Evolutionary conservation across 2,329 filamentous ascomycete genomes (phyloP).

Genomic region (Phialocephala sp.): DNA sequence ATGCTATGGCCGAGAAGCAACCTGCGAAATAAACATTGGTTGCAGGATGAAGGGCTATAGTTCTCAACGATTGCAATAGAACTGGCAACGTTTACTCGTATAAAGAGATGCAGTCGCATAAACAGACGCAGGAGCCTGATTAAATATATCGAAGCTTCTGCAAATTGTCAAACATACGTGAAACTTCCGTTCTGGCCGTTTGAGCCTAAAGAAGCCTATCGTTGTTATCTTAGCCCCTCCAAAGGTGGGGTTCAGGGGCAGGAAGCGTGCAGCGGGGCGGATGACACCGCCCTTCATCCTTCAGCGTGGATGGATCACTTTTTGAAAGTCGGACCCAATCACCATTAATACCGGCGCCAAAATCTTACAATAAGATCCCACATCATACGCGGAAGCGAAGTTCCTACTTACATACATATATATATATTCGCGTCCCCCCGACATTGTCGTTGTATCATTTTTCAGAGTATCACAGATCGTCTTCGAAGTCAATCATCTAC

Average conservation of each 20-base stretch:
- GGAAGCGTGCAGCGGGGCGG: slow-evolving; percentile 3
- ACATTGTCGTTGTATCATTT: not conserved
- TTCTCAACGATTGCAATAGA: not conserved
- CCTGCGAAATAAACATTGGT: slow-evolving; percentile 23
- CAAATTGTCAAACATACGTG: not conserved
- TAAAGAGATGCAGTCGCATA: not conserved
- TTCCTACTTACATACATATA: not conserved
- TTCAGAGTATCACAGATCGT: not conserved
- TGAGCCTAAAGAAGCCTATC: not conserved
- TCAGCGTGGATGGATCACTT: not conserved
- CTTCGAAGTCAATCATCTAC: slow-evolving; percentile 11
- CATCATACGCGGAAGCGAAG: not conserved
- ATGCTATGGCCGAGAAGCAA: slow-evolving; percentile 62
- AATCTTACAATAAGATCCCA: not conserved
- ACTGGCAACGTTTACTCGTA: not conserved
- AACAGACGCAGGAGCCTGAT: too few relatives aligned
- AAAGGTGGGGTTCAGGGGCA: slow-evolving; percentile 8
- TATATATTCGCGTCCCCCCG: not conserved
- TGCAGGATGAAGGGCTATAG: slow-evolving; percentile 5
- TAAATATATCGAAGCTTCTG: not conserved
- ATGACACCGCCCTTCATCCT: not conserved
- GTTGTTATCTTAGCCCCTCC: slow-evolving; percentile 8
- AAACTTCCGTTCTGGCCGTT: not conserved
- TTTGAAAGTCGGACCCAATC: not conserved
- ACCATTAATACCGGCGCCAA: slow-evolving; percentile 2